Percentiles rank a stretch among this genome's conserved stretches.
Conservation (phyloP, 2,329 filamentous ascomycete species). For the Xylaria sp. region DNA sequence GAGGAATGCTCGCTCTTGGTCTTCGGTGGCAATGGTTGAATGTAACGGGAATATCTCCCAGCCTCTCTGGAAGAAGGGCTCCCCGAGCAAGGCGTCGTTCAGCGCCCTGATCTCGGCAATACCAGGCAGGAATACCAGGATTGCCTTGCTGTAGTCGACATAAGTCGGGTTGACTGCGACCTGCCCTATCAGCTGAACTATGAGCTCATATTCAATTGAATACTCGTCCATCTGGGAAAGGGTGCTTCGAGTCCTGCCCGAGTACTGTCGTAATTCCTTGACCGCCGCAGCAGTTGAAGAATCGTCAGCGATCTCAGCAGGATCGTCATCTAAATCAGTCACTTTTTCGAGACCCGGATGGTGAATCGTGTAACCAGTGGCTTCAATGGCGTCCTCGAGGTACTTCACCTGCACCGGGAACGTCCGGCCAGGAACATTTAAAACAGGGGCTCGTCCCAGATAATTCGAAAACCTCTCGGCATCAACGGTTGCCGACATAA, state of each 20-base stretch:
- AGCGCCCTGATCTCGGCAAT: slow-evolving; percentile 89
- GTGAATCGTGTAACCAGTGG: slow-evolving; percentile 73
- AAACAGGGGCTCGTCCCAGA: slow-evolving; percentile 79
- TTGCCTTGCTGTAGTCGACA: slow-evolving; percentile 77
- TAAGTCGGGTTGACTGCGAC: slow-evolving; percentile 72
- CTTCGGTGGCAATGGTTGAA: slow-evolving; percentile 92
- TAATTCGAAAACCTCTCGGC: slow-evolving; percentile 90
- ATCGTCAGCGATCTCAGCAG: slow-evolving; percentile 51
- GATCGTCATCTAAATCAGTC: slow-evolving; percentile 66
- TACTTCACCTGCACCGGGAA: slow-evolving; percentile 89
- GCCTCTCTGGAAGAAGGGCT: slow-evolving; percentile 71
- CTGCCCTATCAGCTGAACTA: slow-evolving; percentile 76
- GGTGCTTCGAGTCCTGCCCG: slow-evolving; percentile 71
- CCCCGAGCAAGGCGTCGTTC: slow-evolving; percentile 80
- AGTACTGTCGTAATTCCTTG: slow-evolving; percentile 73
- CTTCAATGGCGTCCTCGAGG: slow-evolving; percentile 88
- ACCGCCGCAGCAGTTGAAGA: slow-evolving; percentile 60
- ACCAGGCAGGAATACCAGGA: slow-evolving; percentile 92
- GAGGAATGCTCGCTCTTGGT: slow-evolving; percentile 91
- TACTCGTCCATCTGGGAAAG: slow-evolving; percentile 86
- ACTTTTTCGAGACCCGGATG: slow-evolving; percentile 55
- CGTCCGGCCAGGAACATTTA: slow-evolving; percentile 89
- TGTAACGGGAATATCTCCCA: slow-evolving; percentile 92
- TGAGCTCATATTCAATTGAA: slow-evolving; percentile 84
- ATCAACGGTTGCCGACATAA: slow-evolving; percentile 98